A percentile compares a stretch with the other conserved stretches of the same genome.
phyloP scores from a whole-genome alignment of 2,329 filamentous ascomycete species.

The Xenosphaeropsis pyriputrescens region DNA sequence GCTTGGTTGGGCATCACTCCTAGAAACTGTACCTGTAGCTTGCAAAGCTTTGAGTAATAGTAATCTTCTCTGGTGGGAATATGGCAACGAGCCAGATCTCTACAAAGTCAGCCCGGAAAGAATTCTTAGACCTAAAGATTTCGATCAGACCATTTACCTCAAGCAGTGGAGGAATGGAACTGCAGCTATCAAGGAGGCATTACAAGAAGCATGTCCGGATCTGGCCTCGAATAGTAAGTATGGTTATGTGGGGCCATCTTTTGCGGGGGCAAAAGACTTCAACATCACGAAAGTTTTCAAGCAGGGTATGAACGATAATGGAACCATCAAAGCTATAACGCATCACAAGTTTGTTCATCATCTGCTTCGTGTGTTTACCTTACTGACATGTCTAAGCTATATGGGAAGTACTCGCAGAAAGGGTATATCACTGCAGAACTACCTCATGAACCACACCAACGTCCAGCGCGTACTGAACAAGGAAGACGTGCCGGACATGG shows the following conservation, averaged over 20 bases:
- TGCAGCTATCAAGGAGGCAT: conserved; percentile 26
- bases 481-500: conserved; percentile 25
- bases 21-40: conserved; percentile 37
- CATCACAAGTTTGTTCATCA: conserved; percentile 37
- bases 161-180: conserved; percentile 42
- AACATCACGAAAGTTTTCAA: conserved; percentile 40
- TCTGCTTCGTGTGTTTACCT: not conserved
- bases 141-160: conserved; percentile 39
- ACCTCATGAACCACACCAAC: conserved; percentile 46
- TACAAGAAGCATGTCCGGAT: conserved; percentile 34
- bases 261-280: conserved; percentile 29
- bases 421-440: conserved; percentile 45
- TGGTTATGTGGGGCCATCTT: conserved; percentile 41
- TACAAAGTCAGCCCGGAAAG: conserved; percentile 36
- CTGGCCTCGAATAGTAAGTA: conserved; percentile 25
- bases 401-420: conserved; percentile 43
- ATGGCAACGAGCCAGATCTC: conserved; percentile 51
- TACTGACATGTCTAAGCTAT: conserved; percentile 29
- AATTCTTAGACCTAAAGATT: conserved; percentile 32
- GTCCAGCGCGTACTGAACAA: conserved; percentile 31
- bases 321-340: conserved; percentile 32
- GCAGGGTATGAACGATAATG: conserved; percentile 20
- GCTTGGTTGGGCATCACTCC: conserved; percentile 32
- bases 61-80: conserved; percentile 41
- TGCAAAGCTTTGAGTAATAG: conserved; percentile 37